A percentile compares a stretch with the other conserved stretches of the same genome.
Evolutionary conservation across 192 early-diverging fungal genomes (phyloP).

Genomic region (Lunasporangiospora selenospora): DNA sequence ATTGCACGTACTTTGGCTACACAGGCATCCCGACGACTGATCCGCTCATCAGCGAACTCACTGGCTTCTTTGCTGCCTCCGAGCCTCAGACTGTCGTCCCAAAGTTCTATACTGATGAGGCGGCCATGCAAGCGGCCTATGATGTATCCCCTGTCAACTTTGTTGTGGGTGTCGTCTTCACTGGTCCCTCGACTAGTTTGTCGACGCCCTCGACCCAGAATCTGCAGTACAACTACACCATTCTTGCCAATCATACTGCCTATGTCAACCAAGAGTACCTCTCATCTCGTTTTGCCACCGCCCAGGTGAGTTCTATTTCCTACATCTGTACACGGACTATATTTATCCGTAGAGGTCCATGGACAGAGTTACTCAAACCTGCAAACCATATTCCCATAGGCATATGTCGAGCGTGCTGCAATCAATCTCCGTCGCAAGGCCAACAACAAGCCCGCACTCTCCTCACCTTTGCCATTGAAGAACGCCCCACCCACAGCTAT

Average conservation of each 20-base stretch:
- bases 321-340: not conserved
- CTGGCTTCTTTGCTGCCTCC: constrained; percentile 40
- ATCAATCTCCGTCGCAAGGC: constrained; percentile 49
- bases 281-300: constrained; percentile 41
- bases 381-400: constrained; percentile 13
- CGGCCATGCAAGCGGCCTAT: constrained; percentile 31
- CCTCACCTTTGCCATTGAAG: constrained; percentile 44
- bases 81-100: constrained; percentile 35
- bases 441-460: constrained; percentile 25
- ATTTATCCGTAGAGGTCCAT: too few relatives aligned
- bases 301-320: constrained; percentile 15
- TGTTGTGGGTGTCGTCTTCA: constrained; percentile 46
- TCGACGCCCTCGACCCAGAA: constrained; percentile 1
- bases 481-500: constrained; percentile 3
- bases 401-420: constrained; percentile 48
- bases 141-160: constrained; percentile 43
- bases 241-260: constrained; percentile 45
- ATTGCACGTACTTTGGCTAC: constrained; percentile 50
- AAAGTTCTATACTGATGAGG: constrained; percentile 33
- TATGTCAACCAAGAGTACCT: constrained; percentile 15
- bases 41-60: constrained; percentile 40
- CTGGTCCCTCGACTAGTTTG: constrained; percentile 25
- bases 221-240: constrained; percentile 29
- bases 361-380: too few relatives aligned
- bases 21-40: constrained; percentile 36